Percentiles rank a stretch among this genome's conserved stretches.
These are phyloP conservation scores for Phytophthora idaei DNA, from an alignment of 352 stramenopile species.

Conservation along the genomic window DNA sequence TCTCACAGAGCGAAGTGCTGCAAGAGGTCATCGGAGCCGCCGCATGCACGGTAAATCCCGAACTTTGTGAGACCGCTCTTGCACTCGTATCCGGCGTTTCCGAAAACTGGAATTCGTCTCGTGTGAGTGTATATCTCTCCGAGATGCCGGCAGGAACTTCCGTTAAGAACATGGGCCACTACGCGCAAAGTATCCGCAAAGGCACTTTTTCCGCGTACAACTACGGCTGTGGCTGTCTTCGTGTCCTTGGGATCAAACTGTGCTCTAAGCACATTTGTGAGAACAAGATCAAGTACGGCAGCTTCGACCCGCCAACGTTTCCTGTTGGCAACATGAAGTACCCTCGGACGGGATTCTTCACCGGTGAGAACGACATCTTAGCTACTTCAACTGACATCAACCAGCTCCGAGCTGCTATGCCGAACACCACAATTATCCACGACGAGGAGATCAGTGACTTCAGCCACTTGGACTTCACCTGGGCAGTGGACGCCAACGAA, in stretches of 20 bases:
- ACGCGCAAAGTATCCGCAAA: constrained; percentile 52
- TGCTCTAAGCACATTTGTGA: constrained; percentile 43
- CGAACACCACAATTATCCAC: constrained; percentile 40
- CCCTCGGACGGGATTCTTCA: constrained; percentile 50
- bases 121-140: constrained; percentile 57
- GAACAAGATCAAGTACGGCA: constrained; percentile 58
- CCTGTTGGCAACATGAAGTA: constrained; percentile 42
- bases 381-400: constrained; percentile 37
- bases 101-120: constrained; percentile 50
- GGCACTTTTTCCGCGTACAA: constrained; percentile 51
- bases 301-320: constrained; percentile 45
- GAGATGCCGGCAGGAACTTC: constrained; percentile 57
- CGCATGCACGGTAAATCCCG: constrained; percentile 38
- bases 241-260: constrained; percentile 35
- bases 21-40: constrained; percentile 41
- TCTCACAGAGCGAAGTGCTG: constrained; percentile 39
- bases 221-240: constrained; percentile 50
- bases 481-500: constrained; percentile 43
- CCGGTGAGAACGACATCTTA: constrained; percentile 41
- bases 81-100: constrained; percentile 42
- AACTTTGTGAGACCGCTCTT: constrained; percentile 40
- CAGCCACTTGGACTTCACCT: constrained; percentile 65
- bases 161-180: constrained; percentile 62
- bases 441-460: constrained; percentile 43
- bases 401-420: constrained; percentile 39